These are phyloP conservation scores for Linum tenue DNA, from an alignment of 345 rosid species.

Conservation along the genomic window DNA sequence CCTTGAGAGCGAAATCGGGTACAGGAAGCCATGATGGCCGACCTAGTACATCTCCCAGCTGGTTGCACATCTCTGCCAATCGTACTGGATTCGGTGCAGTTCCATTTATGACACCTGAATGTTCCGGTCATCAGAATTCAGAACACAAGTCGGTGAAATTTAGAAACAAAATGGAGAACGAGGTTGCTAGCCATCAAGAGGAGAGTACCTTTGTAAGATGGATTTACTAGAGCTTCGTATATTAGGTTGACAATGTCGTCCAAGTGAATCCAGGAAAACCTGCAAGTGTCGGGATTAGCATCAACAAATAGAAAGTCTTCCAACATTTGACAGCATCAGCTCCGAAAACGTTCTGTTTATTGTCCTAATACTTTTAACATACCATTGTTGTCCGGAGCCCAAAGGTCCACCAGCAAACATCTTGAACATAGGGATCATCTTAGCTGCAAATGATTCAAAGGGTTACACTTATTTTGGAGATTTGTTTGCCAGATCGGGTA, in stretches of 20 bases:
- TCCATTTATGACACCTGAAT: constrained; percentile 83
- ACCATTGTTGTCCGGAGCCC: constrained; percentile 93
- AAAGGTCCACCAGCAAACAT: constrained; percentile 96
- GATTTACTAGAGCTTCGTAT: constrained; percentile 68
- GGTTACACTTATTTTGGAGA: too few relatives aligned
- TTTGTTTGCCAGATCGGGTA: too few relatives aligned
- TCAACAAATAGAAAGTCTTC: background rate
- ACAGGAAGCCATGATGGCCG: constrained; percentile 98
- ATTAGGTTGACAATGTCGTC: constrained; percentile 83
- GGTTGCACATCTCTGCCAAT: constrained; percentile 73
- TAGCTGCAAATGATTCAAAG: constrained; percentile 41
- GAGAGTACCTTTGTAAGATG: constrained; percentile 61
- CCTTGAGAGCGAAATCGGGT: constrained; percentile 86
- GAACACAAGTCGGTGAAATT: background rate
- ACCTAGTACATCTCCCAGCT: constrained; percentile 65
- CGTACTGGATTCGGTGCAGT: constrained; percentile 92
- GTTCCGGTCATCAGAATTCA: constrained; percentile 2
- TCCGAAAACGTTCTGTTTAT: too few relatives aligned
- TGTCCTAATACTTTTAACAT: constrained; percentile 1
- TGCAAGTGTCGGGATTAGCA: constrained; percentile 17
- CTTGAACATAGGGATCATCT: constrained; percentile 88
- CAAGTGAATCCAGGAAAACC: constrained; percentile 99
- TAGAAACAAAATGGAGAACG: background rate
- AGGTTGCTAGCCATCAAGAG: background rate
- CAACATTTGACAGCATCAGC: too few relatives aligned